Conservation (phyloP, 768 basidiomycete species). For the Piloderma croceum region DNA sequence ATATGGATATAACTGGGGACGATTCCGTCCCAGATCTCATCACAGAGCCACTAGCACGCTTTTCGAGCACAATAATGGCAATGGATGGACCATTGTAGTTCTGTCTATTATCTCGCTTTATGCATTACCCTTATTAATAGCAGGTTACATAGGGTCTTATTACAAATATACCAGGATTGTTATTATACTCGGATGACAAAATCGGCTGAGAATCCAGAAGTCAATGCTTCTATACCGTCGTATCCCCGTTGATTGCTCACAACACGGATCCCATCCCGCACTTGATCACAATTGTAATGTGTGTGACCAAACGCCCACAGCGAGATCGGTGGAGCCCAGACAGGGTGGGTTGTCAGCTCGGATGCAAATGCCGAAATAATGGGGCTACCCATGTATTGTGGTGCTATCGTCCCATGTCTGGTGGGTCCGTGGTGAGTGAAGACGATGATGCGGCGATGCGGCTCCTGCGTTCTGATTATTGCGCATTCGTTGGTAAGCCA, state of each 20-base stretch:
- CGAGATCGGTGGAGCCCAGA: slow-evolving; percentile 24
- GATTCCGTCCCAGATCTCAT: slow-evolving; percentile 13
- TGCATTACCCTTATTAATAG: too few species aligned
- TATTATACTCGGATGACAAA: too few species aligned
- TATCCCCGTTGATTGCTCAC: slow-evolving; percentile 34
- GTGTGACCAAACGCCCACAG: slow-evolving; percentile 39
- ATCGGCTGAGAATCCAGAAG: too few species aligned
- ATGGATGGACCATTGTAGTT: slow-evolving; percentile 30
- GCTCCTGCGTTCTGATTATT: slow-evolving; percentile 22
- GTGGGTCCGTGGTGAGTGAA: slow-evolving; percentile 40
- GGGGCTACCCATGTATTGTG: slow-evolving; percentile 20
- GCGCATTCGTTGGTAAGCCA: slow-evolving; percentile 28
- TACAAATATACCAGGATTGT: too few species aligned
- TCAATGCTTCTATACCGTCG: slow-evolving; percentile 11
- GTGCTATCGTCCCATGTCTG: slow-evolving; percentile 26
- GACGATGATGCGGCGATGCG: slow-evolving; percentile 25
- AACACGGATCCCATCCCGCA: slow-evolving; percentile 26
- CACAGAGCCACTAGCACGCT: slow-evolving; percentile 26
- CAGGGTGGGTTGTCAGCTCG: slow-evolving; percentile 21
- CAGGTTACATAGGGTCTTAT: too few species aligned
- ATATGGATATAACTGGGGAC: slow-evolving; percentile 26
- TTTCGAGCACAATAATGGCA: slow-evolving; percentile 32
- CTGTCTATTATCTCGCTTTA: not conserved
- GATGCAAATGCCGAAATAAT: slow-evolving; percentile 27
- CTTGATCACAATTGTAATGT: slow-evolving; percentile 35